Base-by-base conservation (phyloP, 2,329 filamentous ascomycete species). In the Aspergillus brunneoviolaceus region DNA sequence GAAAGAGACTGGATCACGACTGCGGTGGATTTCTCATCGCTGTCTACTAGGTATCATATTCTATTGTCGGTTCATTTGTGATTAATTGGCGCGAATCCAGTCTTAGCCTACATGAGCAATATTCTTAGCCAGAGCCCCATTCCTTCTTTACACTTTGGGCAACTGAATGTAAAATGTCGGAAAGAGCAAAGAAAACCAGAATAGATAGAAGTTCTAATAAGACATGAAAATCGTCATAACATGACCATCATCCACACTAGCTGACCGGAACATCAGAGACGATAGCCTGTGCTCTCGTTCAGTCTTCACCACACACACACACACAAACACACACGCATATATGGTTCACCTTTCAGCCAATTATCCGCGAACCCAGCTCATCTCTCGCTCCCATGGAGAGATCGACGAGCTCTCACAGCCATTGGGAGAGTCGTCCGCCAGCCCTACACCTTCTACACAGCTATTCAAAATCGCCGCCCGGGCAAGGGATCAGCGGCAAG, bases 121-220 rank as follows among this genome's bases (percentile, higher is more conserved):
- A 12, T 10, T 35, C 12, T 10, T 53, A 47, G 35, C 16, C 31
- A 35, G 11, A 21, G 51, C 47, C 23, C 16, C 52, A 55, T 21
- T 58, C n/a, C 25, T 7, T 23, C 16, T 31, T 16, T 27, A 33
- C 42, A 21, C 19, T 5, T 49, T 29, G 31, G 25, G 47, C 12
- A 52, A 47, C 12, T 14, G 5, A 25, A 51, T 51, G 23, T 23
- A 23, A 23, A 23, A 4, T 23, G 23, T 23, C 23, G 21, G 35
- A 11, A n/a, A 52, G 29, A 19, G 50, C 54, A 21, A 56, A 49
- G 25, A 53, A 25, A 58, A 33, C 19, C 16, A 42, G 51, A 27
- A 53, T 63, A 54, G 25, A 53, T 52, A 23, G 52, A 12, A 59
- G 63, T 63, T 67, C 66, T 69, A 72, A 66, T 62, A 49, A 60